Evolutionary conservation across 805 yeast genomes (phyloP).

Genomic region (Metschnikowia lochheadii): DNA sequence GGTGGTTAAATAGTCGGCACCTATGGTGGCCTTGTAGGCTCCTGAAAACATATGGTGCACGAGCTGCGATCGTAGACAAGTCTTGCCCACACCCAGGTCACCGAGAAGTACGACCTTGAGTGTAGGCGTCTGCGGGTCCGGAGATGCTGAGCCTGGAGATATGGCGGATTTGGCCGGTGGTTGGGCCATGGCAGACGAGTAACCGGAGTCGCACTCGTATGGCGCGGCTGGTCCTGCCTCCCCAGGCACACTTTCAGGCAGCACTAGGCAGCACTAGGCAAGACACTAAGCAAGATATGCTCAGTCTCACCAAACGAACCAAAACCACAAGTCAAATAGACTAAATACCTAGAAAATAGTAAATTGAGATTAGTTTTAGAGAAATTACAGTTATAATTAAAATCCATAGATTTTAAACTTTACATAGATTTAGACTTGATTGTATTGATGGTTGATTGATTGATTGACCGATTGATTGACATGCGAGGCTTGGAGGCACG

Average conservation of each 20-base stretch:
- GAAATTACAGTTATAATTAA: too few relatives aligned
- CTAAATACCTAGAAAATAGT: too few relatives aligned
- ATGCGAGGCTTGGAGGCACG: background rate
- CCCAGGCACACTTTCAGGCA: too few relatives aligned
- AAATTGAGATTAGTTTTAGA: too few relatives aligned
- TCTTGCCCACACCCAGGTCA: constrained; percentile 58
- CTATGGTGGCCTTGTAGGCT: constrained; percentile 56
- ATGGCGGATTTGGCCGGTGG: constrained; percentile 2
- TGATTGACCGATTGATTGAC: too few relatives aligned
- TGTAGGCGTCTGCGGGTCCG: background rate
- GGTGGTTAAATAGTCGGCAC: constrained; percentile 54
- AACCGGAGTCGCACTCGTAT: background rate
- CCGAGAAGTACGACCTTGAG: constrained; percentile 54
- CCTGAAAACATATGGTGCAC: constrained; percentile 52
- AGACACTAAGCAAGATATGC: too few relatives aligned
- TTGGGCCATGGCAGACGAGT: background rate
- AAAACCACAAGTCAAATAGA: too few relatives aligned
- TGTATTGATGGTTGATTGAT: too few relatives aligned
- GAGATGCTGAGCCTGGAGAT: constrained; percentile 1
- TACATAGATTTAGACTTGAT: too few relatives aligned
- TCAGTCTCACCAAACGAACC: too few relatives aligned
- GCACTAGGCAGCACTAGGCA: too few relatives aligned
- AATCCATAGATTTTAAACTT: background rate
- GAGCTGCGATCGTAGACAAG: constrained; percentile 52
- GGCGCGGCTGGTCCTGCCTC: background rate